phyloP scores from a whole-genome alignment of 768 basidiomycete species.

The Russula griseocarnosa region DNA sequence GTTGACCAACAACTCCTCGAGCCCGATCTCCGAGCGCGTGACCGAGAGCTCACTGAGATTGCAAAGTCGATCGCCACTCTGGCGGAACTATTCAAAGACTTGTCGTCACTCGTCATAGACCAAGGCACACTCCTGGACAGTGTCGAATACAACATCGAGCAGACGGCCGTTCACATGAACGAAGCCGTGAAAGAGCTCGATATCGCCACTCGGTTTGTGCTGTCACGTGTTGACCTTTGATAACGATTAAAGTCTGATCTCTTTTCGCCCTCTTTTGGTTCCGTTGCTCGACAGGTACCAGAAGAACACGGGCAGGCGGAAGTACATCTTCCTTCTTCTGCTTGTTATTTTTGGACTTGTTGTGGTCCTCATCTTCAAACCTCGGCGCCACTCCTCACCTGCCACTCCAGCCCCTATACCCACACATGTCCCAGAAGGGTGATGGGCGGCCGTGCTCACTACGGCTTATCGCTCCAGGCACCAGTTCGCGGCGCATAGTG shows the following conservation, averaged over 20 bases:
- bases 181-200: constrained; percentile 84
- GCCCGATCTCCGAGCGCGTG: constrained; percentile 45
- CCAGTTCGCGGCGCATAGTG: not conserved
- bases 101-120: constrained; percentile 90
- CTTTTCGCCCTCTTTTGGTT: not conserved
- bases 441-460: constrained; percentile 7
- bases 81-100: constrained; percentile 94
- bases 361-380: constrained; percentile 89
- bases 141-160: constrained; percentile 96
- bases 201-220: constrained; percentile 70
- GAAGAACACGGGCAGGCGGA: constrained; percentile 86
- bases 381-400: constrained; percentile 50
- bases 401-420: constrained; percentile 34
- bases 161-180: constrained; percentile 74
- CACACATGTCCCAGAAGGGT: constrained; percentile 10
- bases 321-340: constrained; percentile 88
- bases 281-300: constrained; percentile 64
- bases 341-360: constrained; percentile 87
- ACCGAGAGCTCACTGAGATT: constrained; percentile 80
- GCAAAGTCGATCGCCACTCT: constrained; percentile 87
- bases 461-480: not conserved
- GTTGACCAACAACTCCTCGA: constrained; percentile 36
- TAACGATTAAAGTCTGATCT: constrained; percentile 20
- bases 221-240: constrained; percentile 18
- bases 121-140: constrained; percentile 96